Base-by-base conservation (phyloP, 1,284 basidiomycete genomes). In the Ganoderma meredithae region DNA sequence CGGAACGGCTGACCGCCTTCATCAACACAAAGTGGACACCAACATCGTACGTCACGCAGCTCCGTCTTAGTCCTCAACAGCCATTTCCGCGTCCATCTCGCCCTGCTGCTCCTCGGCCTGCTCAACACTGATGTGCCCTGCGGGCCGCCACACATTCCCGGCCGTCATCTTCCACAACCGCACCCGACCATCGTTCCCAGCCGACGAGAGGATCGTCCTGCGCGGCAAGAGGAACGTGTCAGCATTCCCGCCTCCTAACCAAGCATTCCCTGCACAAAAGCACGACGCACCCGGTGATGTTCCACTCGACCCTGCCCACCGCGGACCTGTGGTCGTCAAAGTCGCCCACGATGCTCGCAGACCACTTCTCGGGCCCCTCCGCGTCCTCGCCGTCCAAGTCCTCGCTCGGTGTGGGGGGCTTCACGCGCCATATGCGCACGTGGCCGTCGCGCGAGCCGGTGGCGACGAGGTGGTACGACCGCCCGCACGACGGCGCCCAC, bases 401-500 rank as follows among this genome's bases (percentile, higher is more conserved):
- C 17, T 76, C 80, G 63, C 66, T 73, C 66, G 65, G 70, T 71
- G 69, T 74, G 71, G 69, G 86, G 79, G 94, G 92, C 69, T 84
- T 86, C 62, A 92, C 82, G 69, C 90, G 89, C 95, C 95, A 98
- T 73, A 98, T 95, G 67, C 95, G 82, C 7, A 97, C 95, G 52
- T 88, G 87, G 0, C 95, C 95, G 76, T 97, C 96, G 49, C 95
- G 84, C 47, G 90, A 85, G 7, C 95, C 96, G 0, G 95, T 94
- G 2, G 96, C 96, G 71, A 98, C 85, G 58, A 97, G 89, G 76
- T 98, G 96, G 79, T 96, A 97, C 1, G 93, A 94, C 27, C 95
- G 86, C 1, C 96, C 96, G 73, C 95, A 97, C 0, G 91, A 92
- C 0, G 96, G 94, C 1, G 96, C 95, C 95, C 96, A 98, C 5